Evolutionary conservation across 2,329 filamentous ascomycete genomes (phyloP), one percentile per base, ranked within the genome.

Genomic region (Phyllosticta citribraziliensis): DNA sequence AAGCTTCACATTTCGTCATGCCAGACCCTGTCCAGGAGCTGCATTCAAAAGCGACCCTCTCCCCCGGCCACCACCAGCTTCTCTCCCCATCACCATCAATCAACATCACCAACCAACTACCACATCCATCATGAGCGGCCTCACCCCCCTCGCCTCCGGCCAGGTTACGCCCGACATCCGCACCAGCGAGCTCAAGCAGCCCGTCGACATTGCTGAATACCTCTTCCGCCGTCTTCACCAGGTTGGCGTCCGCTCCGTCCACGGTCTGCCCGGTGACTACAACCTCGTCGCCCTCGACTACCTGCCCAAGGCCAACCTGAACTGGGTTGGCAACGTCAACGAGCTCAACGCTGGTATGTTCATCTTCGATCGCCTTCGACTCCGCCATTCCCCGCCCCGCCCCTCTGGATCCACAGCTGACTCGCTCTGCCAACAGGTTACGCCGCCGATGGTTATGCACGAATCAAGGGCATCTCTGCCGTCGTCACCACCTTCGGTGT

Each of bases 281-380:
- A 76, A 77, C 58, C 71, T 76, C 59, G 76, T 76, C 10, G 79
- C 81, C 25, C 74, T 85, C 60, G 83, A 85, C 70, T 84, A 84
- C 66, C 70, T 85, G 19, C 74, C 79, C 24, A 80, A 81, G 61
- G 74, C 72, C 56, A 82, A 77, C 14, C 72, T 85, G 22, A 70
- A 77, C 54, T 85, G 83, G 83, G 80, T 84, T 3, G 83, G 83
- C 64, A 85, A 84, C 67, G 80, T 78, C 70, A 85, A 85, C 70
- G 83, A 85, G 70, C 76, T 85, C 58, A 84, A 84, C 69, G 81
- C 81, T 59, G 79, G 79, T 80, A 62, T 40, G 69, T 62, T 30
- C 25, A 27, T 61, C 24, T 30, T 60, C 59, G 55, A 54, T 53
- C 51, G 33, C 14, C 6, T 54, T 14, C 19, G 25, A 47, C 6